Evolutionary conservation across 208 protist species (phyloP).

Genomic region (Crithidia brevicula): DNA sequence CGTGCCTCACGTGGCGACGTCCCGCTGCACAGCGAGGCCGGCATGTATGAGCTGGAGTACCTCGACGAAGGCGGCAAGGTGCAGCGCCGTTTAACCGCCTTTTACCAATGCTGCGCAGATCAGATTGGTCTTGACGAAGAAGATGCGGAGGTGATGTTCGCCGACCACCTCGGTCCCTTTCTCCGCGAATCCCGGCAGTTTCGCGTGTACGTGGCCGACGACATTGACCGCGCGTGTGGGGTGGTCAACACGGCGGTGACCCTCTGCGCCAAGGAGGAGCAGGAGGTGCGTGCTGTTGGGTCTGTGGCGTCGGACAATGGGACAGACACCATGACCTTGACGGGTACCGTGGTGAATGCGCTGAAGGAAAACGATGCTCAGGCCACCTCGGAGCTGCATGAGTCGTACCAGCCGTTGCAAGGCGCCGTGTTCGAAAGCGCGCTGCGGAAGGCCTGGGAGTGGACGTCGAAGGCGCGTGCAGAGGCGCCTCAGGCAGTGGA

Average conservation of each 20-base stretch:
- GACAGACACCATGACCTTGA: slow-evolving; percentile 3
- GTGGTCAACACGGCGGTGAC: slow-evolving; percentile 16
- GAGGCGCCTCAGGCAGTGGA: background rate
- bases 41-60: slow-evolving; percentile 8
- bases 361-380: background rate
- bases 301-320: slow-evolving; percentile 1
- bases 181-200: slow-evolving; percentile 10
- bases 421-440: slow-evolving; percentile 4
- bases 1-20: background rate
- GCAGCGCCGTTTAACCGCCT: slow-evolving; percentile 4
- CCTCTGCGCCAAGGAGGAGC: slow-evolving; percentile 4
- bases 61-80: slow-evolving; percentile 13
- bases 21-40: slow-evolving; percentile 8
- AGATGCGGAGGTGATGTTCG: background rate
- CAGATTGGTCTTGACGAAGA: background rate
- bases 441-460: slow-evolving; percentile 16
- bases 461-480: background rate
- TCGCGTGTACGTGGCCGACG: slow-evolving; percentile 6
- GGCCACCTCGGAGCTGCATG: slow-evolving; percentile 1
- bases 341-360: slow-evolving; percentile 7
- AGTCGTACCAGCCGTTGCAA: slow-evolving; percentile 16
- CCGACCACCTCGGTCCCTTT: slow-evolving; percentile 3
- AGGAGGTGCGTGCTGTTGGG: background rate
- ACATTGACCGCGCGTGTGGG: slow-evolving; percentile 1
- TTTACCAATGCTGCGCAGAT: slow-evolving; percentile 10